Evolutionary conservation across 106 monocot species (phyloP).

Genomic region (Triglochin maritima): DNA sequence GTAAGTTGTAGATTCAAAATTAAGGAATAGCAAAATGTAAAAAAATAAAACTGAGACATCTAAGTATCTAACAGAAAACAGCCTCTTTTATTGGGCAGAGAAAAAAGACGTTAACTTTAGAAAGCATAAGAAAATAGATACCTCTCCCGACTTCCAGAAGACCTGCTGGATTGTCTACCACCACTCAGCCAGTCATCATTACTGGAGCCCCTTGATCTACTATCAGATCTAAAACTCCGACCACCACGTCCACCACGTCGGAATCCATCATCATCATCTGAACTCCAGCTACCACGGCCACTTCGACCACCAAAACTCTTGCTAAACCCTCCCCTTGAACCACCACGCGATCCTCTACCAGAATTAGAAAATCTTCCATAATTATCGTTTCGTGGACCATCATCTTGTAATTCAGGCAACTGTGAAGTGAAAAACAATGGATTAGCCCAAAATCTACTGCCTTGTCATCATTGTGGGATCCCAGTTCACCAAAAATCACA

Average conservation of each 20-base stretch:
- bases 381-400: slow-evolving; percentile 61
- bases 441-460: neutral
- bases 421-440: slow-evolving; percentile 7
- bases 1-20: no score
- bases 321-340: slow-evolving; percentile 2
- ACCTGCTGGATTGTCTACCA: slow-evolving; percentile 33
- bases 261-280: slow-evolving; percentile 52
- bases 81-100: no score
- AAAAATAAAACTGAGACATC: no score
- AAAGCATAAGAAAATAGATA: slow-evolving; percentile 11
- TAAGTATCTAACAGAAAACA: no score
- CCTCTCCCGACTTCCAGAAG: slow-evolving; percentile 65
- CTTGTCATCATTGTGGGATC: no score
- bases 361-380: slow-evolving; percentile 68
- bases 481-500: no score
- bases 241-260: slow-evolving; percentile 66
- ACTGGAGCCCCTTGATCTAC: slow-evolving; percentile 39
- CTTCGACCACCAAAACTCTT: slow-evolving; percentile 26
- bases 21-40: no score
- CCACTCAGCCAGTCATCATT: slow-evolving; percentile 48
- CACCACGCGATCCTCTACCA: slow-evolving; percentile 18
- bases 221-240: slow-evolving; percentile 46
- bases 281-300: slow-evolving; percentile 33
- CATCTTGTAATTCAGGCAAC: slow-evolving; percentile 94
- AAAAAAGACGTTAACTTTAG: neutral